Evolutionary conservation across 257 asterid species (phyloP).

Genomic region (Nicotiana benthamiana): DNA sequence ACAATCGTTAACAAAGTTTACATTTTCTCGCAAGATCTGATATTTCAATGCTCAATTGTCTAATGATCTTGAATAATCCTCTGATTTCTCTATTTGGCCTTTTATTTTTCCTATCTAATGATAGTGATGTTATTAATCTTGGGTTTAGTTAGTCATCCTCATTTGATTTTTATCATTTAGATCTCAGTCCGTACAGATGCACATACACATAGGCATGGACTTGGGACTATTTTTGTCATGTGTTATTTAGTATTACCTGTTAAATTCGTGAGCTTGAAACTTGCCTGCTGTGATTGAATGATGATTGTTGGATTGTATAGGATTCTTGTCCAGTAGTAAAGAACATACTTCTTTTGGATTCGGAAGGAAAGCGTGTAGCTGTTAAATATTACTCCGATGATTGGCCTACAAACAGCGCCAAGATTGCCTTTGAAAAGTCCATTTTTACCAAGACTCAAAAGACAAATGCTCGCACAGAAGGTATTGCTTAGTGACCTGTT

Average conservation of each 20-base stretch:
- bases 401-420: constrained; percentile 78
- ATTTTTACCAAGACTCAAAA: constrained; percentile 81
- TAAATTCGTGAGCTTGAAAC: not conserved
- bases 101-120: not conserved
- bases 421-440: constrained; percentile 77
- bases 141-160: not conserved
- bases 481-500: constrained; percentile 20
- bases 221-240: not conserved
- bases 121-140: not conserved
- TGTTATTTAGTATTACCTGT: not conserved
- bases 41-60: not conserved
- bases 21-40: not conserved
- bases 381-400: constrained; percentile 87
- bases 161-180: not conserved
- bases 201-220: not conserved
- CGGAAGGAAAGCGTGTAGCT: constrained; percentile 97
- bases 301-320: constrained; percentile 34
- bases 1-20: not conserved
- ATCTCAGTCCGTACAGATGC: not conserved
- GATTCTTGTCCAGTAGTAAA: constrained; percentile 79
- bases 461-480: constrained; percentile 91
- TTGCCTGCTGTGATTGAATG: not conserved
- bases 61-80: not conserved
- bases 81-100: not conserved
- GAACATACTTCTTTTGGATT: constrained; percentile 86